phyloP scores from a whole-genome alignment of 2,329 filamentous ascomycete species.

The Colletotrichum acutatum region DNA sequence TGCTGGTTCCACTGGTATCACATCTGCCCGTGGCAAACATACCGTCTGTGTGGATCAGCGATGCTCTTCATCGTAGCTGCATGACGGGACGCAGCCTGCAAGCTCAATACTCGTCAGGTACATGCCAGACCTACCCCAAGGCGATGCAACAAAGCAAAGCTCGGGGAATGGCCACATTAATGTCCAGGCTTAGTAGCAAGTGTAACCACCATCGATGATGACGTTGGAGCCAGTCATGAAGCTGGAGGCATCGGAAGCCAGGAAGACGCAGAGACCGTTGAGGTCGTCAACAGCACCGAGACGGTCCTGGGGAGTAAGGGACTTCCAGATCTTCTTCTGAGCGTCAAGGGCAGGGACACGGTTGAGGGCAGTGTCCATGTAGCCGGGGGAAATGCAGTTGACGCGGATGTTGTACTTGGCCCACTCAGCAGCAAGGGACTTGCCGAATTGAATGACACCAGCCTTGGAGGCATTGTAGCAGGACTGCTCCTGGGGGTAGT shows the following conservation, averaged over 20 bases:
- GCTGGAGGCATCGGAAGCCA: constrained; percentile 76
- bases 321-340: constrained; percentile 85
- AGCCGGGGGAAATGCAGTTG: constrained; percentile 86
- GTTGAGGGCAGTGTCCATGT: constrained; percentile 88
- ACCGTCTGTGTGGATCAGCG: constrained; percentile 23
- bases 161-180: neutral
- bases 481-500: constrained; percentile 85
- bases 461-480: constrained; percentile 90
- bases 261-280: constrained; percentile 81
- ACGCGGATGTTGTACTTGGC: constrained; percentile 83
- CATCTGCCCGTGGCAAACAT: constrained; percentile 12
- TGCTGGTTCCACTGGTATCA: constrained; percentile 26
- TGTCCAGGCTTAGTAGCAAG: constrained; percentile 60
- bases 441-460: constrained; percentile 80
- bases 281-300: constrained; percentile 80
- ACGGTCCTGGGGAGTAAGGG: constrained; percentile 77
- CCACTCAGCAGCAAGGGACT: constrained; percentile 87
- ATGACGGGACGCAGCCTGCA: neutral
- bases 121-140: neutral
- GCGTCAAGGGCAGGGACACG: constrained; percentile 81
- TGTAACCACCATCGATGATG: constrained; percentile 78
- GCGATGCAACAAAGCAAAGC: neutral
- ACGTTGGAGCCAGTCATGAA: constrained; percentile 85
- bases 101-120: constrained; percentile 1
- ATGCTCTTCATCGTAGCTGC: constrained; percentile 11